Base-by-base conservation (phyloP, 768 basidiomycete species). In the Trametes cingulata region DNA sequence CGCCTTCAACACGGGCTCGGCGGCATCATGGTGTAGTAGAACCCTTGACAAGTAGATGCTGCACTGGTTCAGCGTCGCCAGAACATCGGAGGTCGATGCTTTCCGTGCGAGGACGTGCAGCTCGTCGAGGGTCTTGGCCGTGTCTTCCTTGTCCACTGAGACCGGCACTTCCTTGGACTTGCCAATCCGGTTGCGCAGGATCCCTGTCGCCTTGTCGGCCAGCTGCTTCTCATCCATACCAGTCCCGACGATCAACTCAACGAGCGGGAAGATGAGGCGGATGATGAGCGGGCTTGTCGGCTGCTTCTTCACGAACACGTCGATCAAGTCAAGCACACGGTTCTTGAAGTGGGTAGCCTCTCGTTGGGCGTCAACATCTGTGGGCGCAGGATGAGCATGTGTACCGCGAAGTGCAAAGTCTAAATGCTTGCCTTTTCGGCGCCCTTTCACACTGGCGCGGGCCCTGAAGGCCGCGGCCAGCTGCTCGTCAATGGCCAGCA, bases 291-390 rank as follows among this genome's bases (percentile, higher is more conserved):
- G 79, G 69, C 83, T 96, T n/a, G 85, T 78, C 1, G 90, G 82
- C 65, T 93, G 89, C 67, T 85, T 87, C 71, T 85, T 90, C 64
- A 90, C 74, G 75, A 87, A 95, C 22, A 82, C 85, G 54, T 98
- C 95, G 58, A 98, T 81, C n/a, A 99, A 83, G 72, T 98, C 96
- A 27, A 99, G 85, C 27, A 97, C 90, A 13, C 95, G 87, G 72
- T 92, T 94, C 72, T 96, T 98, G 85, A 97, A 98, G 74, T 98
- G 91, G 6, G 92, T 90, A 3, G 94, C 93, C 74, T 96, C 91
- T 46, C 91, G 82, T 70, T 95, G 91, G 29, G 83, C 85, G 68
- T 87, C 84, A 68, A 84, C 71, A 56, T 80, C 86, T 89, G 54
- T 17, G n/a, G 6, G 20, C 2, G 39, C n/a, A 20, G 14, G 1